These are phyloP conservation scores for Klebsormidium nitens DNA, from an alignment of 139 green algal genomes.

Conservation along the genomic window DNA sequence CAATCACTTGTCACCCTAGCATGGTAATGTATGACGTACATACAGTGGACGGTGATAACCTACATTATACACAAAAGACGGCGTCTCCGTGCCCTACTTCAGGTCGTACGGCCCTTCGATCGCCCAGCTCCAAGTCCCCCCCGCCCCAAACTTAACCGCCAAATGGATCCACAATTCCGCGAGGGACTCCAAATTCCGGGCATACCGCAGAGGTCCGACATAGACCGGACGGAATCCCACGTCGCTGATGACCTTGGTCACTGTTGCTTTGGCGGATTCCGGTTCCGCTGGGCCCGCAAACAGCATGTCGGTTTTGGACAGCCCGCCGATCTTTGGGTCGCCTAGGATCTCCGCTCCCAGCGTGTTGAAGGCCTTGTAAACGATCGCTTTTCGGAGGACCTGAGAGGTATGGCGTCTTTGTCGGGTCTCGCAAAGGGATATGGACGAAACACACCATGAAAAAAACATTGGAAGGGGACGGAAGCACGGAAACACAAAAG, in stretches of 20 bases:
- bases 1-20: too few relatives aligned
- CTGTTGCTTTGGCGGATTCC: constrained; percentile 1
- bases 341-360: constrained; percentile 8
- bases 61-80: too few relatives aligned
- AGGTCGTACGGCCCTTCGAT: too few relatives aligned
- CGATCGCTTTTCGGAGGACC: constrained; percentile 5
- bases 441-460: background rate
- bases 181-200: background rate
- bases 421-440: too few relatives aligned
- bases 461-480: background rate
- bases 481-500: too few relatives aligned
- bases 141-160: too few relatives aligned
- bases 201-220: background rate
- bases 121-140: too few relatives aligned
- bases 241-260: constrained; percentile 9
- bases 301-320: background rate
- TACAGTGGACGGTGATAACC: too few relatives aligned
- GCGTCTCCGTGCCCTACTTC: too few relatives aligned
- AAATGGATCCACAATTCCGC: too few relatives aligned
- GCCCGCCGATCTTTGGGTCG: background rate
- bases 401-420: too few relatives aligned
- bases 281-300: constrained; percentile 6
- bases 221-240: constrained; percentile 3
- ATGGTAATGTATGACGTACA: too few relatives aligned
- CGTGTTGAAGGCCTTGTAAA: constrained; percentile 28